Evolutionary conservation across 139 green algal species (phyloP).

Genomic region (Closterium sp.): DNA sequence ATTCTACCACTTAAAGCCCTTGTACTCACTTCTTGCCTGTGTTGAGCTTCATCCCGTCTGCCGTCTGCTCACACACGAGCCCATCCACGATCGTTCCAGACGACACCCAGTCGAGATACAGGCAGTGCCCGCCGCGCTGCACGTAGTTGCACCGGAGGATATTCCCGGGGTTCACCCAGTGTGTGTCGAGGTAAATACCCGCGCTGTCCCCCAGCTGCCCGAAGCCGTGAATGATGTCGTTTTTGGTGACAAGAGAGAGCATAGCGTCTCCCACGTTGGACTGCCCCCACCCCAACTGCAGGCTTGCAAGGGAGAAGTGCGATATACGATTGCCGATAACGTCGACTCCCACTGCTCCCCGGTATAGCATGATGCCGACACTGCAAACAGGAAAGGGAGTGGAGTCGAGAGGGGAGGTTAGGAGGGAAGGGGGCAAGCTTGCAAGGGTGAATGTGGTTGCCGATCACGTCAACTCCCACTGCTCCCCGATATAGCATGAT

Average conservation of each 20-base stretch:
- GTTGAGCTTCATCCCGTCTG: slow-evolving; percentile 29
- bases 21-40: slow-evolving; percentile 16
- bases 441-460: not conserved
- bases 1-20: no score
- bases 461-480: not conserved
- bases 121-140: not conserved
- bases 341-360: not conserved
- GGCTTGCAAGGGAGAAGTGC: not conserved
- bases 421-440: no score
- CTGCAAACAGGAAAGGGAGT: not conserved
- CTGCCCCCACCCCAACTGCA: not conserved
- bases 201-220: not conserved
- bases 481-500: no score
- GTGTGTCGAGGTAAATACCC: slow-evolving; percentile 15
- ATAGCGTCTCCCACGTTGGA: not conserved
- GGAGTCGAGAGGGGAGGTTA: no score
- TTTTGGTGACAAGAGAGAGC: not conserved
- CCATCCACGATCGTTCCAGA: not conserved
- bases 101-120: slow-evolving; percentile 15
- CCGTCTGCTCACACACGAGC: not conserved
- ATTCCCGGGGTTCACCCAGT: slow-evolving; percentile 27
- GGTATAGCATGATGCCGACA: not conserved
- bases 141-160: slow-evolving; percentile 14
- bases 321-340: not conserved
- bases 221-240: not conserved